Evolutionary conservation across 495 filamentous ascomycete species (phyloP), one percentile per base, ranked within the genome.

Genomic region (Aspergillus ostianus): DNA sequence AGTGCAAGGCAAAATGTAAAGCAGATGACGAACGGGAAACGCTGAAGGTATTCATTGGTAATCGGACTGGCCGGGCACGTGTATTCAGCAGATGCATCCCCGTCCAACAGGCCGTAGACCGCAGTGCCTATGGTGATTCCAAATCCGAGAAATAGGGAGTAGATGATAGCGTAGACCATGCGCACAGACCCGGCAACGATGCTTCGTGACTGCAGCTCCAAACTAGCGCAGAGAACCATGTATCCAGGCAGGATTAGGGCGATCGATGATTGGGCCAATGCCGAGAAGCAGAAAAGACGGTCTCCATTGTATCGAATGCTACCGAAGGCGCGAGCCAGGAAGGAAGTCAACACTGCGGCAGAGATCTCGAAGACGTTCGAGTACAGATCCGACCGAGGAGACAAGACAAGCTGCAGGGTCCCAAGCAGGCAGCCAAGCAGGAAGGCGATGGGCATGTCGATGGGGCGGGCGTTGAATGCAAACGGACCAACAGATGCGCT

Each of bases 91-190:
- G 89, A 86, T 15, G 93, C 93, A 29, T 90, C 77, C 3, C 77
- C 45, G 72, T 96, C 90, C 56, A 96, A 79, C 20, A 92, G 78
- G 19, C 93, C 94, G 65, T 95, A 97, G 8, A 98, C 80, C 2
- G 90, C 89, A 0, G 93, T 93, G 26, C 93, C 93, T 41, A 98
- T 90, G 6, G 94, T 97, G 64, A 98, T 96, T 7, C 93, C 94
- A 65, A 93, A 97, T n/a, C 93, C 93, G 8, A 98, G 87, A 73
- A 97, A 96, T 2, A 97, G 80, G 0, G 93, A 93, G 73, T 97
- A 97, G 30, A 97, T 93, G 56, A 97, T 89, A 8, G 93, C 91
- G 63, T 97, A 97, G 6, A 98, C 91, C 88, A 97, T 93, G 50
- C 93, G 90, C 12, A 97, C 90, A 6, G 90, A 93, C 2, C 93